phyloP scores from a whole-genome alignment of 768 basidiomycete genomes.

The Amanita rimosa region DNA sequence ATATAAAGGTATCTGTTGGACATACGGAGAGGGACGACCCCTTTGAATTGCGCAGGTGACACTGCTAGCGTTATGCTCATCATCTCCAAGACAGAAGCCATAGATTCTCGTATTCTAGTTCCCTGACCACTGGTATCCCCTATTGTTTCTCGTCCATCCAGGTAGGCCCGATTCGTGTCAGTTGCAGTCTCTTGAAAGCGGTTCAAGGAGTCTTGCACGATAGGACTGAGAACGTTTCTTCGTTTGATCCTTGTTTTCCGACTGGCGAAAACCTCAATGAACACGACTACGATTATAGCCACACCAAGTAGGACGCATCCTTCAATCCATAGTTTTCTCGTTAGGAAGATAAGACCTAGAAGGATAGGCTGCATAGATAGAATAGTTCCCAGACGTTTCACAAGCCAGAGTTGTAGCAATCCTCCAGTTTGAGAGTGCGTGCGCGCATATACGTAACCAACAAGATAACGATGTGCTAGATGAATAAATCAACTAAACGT shows the following conservation, averaged over 20 bases:
- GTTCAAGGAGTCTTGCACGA: conserved; percentile 46
- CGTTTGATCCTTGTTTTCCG: conserved; percentile 40
- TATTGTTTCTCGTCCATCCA: conserved; percentile 40
- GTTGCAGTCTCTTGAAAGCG: conserved; percentile 37
- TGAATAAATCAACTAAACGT: background rate
- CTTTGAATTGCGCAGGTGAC: conserved; percentile 46
- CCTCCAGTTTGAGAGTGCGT: conserved; percentile 70
- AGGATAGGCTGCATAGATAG: conserved; percentile 65
- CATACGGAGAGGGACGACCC: conserved; percentile 60
- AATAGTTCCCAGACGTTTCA: conserved; percentile 62
- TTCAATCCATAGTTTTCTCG: conserved; percentile 58
- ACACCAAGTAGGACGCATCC: conserved; percentile 51
- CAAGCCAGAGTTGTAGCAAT: conserved; percentile 61
- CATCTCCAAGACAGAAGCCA: conserved; percentile 78
- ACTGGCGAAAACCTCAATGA: conserved; percentile 50
- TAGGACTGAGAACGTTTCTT: conserved; percentile 36
- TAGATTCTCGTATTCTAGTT: conserved; percentile 51
- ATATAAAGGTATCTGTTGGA: conserved; percentile 10
- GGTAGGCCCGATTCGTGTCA: conserved; percentile 21
- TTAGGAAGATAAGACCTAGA: conserved; percentile 62
- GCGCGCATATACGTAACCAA: conserved; percentile 69
- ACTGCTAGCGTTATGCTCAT: conserved; percentile 73
- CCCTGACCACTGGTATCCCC: conserved; percentile 31
- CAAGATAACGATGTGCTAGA: conserved; percentile 67
- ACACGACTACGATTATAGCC: conserved; percentile 39